phyloP scores from a whole-genome alignment of 2,329 filamentous ascomycete species.

The Juglanconis sp. region DNA sequence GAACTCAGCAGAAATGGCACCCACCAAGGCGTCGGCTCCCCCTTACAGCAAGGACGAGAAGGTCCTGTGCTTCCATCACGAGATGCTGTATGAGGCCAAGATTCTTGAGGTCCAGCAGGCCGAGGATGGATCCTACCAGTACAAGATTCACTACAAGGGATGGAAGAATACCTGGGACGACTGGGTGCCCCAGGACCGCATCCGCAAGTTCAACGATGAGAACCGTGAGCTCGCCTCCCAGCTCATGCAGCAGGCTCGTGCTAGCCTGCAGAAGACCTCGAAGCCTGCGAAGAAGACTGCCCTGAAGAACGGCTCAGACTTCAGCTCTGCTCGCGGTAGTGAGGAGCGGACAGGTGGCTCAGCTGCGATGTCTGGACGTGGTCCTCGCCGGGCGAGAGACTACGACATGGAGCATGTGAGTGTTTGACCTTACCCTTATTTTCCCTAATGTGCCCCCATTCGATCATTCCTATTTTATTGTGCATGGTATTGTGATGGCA shows the following conservation, averaged over 20 bases:
- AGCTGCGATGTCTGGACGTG: slow-evolving; percentile 59
- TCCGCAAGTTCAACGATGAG: slow-evolving; percentile 91
- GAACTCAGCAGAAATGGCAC: slow-evolving; percentile 30
- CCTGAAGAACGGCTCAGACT: slow-evolving; percentile 55
- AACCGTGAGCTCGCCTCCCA: slow-evolving; percentile 84
- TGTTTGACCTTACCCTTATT: slow-evolving; percentile 25
- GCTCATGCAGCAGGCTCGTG: slow-evolving; percentile 66
- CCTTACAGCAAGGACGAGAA: slow-evolving; percentile 77
- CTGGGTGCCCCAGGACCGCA: slow-evolving; percentile 90
- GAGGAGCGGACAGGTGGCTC: slow-evolving; percentile 69
- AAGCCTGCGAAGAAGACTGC: slow-evolving; percentile 38
- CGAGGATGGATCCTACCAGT: slow-evolving; percentile 73
- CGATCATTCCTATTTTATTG: neutral
- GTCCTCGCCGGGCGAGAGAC: slow-evolving; percentile 72
- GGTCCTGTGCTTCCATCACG: slow-evolving; percentile 94
- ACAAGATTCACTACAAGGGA: slow-evolving; percentile 96
- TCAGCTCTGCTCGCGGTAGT: slow-evolving; percentile 67
- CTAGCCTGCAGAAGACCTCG: slow-evolving; percentile 47
- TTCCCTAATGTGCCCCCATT: slow-evolving; percentile 10
- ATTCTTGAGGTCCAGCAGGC: slow-evolving; percentile 74
- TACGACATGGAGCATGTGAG: slow-evolving; percentile 80
- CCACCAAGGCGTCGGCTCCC: slow-evolving; percentile 41
- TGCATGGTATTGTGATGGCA: neutral
- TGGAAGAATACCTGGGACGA: slow-evolving; percentile 99
- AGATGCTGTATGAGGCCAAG: slow-evolving; percentile 96